Evolutionary conservation across 2,329 filamentous ascomycete genomes (phyloP).

Genomic region (Aspergillus costaricaensis): DNA sequence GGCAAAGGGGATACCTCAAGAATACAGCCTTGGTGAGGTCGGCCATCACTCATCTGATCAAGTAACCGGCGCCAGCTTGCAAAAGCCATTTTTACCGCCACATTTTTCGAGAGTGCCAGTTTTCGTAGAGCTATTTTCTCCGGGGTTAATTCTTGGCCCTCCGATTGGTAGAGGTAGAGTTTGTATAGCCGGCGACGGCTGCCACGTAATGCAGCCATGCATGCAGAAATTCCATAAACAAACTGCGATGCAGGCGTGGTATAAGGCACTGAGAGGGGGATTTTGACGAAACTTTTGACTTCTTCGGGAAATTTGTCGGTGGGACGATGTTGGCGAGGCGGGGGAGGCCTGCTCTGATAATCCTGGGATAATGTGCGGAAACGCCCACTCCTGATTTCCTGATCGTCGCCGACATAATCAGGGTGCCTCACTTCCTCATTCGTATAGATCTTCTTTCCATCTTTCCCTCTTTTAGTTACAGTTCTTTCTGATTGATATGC

Average conservation of each 20-base stretch:
- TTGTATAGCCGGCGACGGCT: constrained; percentile 75
- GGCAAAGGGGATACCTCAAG: constrained; percentile 85
- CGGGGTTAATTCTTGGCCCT: constrained; percentile 54
- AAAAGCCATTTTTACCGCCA: constrained; percentile 63
- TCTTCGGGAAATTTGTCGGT: constrained; percentile 32
- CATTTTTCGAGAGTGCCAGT: constrained; percentile 42
- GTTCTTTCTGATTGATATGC: constrained; percentile 19
- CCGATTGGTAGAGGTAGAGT: constrained; percentile 72
- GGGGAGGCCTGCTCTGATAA: not conserved
- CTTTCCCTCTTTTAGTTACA: too few relatives aligned
- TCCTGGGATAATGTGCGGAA: not conserved
- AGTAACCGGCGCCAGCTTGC: constrained; percentile 66
- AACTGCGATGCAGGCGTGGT: constrained; percentile 90
- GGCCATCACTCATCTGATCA: constrained; percentile 77
- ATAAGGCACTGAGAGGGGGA: constrained; percentile 59
- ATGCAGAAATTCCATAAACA: constrained; percentile 79
- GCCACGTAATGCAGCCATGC: constrained; percentile 74
- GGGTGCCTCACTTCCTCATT: not conserved
- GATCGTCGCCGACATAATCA: too few relatives aligned
- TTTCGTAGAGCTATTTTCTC: constrained; percentile 40
- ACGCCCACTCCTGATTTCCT: not conserved
- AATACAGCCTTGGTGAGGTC: constrained; percentile 87
- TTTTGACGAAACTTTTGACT: constrained; percentile 36
- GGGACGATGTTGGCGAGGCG: not conserved
- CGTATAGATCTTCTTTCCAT: too few relatives aligned